Evolutionary conservation across 2,329 filamentous ascomycete species (phyloP).

Genomic region (Aspergillaceae sp.): DNA sequence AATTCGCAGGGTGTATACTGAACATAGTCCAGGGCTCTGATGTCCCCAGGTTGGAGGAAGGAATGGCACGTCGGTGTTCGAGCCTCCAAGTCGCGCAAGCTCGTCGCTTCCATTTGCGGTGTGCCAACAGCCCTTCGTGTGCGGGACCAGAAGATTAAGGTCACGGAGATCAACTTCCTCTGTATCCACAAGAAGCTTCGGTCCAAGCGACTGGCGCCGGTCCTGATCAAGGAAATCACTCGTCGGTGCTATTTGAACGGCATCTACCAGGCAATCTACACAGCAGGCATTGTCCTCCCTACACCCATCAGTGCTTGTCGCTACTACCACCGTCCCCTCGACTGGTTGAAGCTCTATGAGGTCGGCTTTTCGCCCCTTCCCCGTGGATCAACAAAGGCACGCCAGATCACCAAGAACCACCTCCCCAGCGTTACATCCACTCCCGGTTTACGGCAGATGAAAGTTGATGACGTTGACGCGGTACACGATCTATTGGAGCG

Average conservation of each 20-base stretch:
- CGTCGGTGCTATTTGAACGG: slow-evolving; percentile 77
- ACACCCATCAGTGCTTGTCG: slow-evolving; percentile 87
- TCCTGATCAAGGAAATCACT: slow-evolving; percentile 96
- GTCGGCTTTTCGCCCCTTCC: slow-evolving; percentile 90
- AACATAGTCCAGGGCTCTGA: slow-evolving; percentile 62
- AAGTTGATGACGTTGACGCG: slow-evolving; percentile 64
- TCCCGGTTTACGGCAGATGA: slow-evolving; percentile 70
- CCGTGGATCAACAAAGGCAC: slow-evolving; percentile 68
- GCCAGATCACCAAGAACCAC: slow-evolving; percentile 78
- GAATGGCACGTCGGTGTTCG: slow-evolving; percentile 95
- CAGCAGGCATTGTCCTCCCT: slow-evolving; percentile 80
- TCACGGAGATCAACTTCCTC: slow-evolving; percentile 95
- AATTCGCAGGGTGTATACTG: too few relatives aligned
- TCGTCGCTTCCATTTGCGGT: slow-evolving; percentile 93
- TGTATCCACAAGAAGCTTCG: slow-evolving; percentile 97
- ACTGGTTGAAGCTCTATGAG: slow-evolving; percentile 95
- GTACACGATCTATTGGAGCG: slow-evolving; percentile 66
- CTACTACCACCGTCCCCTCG: slow-evolving; percentile 87
- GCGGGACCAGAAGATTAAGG: slow-evolving; percentile 63
- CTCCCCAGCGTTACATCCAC: slow-evolving; percentile 66
- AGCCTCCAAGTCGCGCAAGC: slow-evolving; percentile 69
- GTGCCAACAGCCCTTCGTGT: slow-evolving; percentile 78
- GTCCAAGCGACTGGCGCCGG: slow-evolving; percentile 80
- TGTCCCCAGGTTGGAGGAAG: slow-evolving; percentile 87
- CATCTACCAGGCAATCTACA: slow-evolving; percentile 94